phyloP scores from a whole-genome alignment of 2,329 filamentous ascomycete species.

The Arthrobotrys entomopaga region DNA sequence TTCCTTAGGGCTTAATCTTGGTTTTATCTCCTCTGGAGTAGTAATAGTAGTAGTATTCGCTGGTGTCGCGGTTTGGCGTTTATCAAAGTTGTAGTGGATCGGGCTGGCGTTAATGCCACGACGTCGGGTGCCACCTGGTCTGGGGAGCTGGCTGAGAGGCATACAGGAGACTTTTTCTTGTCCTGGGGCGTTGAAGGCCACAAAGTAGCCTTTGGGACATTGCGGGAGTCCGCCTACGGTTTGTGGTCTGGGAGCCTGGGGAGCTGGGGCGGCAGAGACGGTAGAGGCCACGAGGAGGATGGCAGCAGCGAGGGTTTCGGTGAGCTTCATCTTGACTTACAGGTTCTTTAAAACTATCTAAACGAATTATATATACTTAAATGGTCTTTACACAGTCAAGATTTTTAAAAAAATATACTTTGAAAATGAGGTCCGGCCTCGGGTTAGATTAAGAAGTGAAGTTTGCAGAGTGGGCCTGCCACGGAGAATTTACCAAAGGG shows the following conservation, averaged over 20 bases:
- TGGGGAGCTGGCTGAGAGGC: background rate
- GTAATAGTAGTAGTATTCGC: conserved; percentile 10
- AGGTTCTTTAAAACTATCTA: background rate
- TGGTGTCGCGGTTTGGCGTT: background rate
- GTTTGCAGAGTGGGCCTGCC: conserved; percentile 32
- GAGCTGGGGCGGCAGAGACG: conserved; percentile 10
- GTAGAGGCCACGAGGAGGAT: conserved; percentile 20
- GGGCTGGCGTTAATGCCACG: background rate
- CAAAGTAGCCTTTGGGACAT: background rate
- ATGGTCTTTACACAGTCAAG: background rate
- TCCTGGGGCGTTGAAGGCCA: conserved; percentile 10
- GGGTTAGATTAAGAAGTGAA: conserved; percentile 30
- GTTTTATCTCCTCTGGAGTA: conserved; percentile 3
- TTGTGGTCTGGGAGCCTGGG: background rate
- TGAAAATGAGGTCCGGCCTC: conserved; percentile 40
- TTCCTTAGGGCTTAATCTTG: conserved; percentile 25
- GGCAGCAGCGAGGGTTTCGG: conserved; percentile 19
- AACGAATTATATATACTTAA: too few species aligned
- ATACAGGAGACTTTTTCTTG: background rate
- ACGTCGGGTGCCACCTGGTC: background rate
- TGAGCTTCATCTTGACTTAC: conserved; percentile 47
- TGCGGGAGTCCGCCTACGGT: background rate
- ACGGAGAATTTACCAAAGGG: conserved; percentile 12
- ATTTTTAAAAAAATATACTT: conserved; percentile 1
- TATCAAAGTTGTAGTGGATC: background rate